Evolutionary conservation across 208 protist genomes (phyloP), one percentile per base, ranked within the genome.

Genomic region (Acanthamoeba quina): DNA sequence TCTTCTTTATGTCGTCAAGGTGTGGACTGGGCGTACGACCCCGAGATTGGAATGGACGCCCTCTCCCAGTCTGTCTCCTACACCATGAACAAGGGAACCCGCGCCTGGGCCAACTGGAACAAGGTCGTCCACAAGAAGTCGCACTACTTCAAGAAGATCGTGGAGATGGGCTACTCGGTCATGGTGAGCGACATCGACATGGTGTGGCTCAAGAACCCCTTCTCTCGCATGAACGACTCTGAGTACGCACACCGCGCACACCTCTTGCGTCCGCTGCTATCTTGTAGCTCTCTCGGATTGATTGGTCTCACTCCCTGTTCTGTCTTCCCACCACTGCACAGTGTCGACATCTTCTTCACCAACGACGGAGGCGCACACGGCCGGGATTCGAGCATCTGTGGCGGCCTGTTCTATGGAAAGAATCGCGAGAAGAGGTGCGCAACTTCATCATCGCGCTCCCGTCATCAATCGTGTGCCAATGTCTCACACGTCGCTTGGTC

Each of bases 111-210:
- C 44, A 80, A 80, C 34, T 80, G 72, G 31, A 80, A 44, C 72
- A 44, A 80, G 72, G 44, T 80, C 41, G 72, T 80, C 17, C 72
- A 80, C 41, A 80, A 80, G 37, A 80, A 80, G 72, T 44, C 72
- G 44, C 44, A 80, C 37, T 80, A 80, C 72, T 80, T 80, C 72
- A 44, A 34, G 9, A 80, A 49, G 72, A 52, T 80, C 41, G 21
- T 49, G 34, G 72, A 80, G 19, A n/a, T 80, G 31, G 72, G 72
- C 44, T 80, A 80, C 41, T 54, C 31, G 17, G 72, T 80, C 19
- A 80, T 80, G 72, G 72, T 80, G 44, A 80, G 72, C 72, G 72
- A 80, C 44, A 80, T 80, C 41, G 72, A 80, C 44, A 80, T 80
- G 72, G 72, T 80, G 34, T 80, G 72, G 72, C 37, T 80, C 34